Evolutionary conservation across 202 grass and related monocot genomes (phyloP).

Genomic region (Setaria italica): DNA sequence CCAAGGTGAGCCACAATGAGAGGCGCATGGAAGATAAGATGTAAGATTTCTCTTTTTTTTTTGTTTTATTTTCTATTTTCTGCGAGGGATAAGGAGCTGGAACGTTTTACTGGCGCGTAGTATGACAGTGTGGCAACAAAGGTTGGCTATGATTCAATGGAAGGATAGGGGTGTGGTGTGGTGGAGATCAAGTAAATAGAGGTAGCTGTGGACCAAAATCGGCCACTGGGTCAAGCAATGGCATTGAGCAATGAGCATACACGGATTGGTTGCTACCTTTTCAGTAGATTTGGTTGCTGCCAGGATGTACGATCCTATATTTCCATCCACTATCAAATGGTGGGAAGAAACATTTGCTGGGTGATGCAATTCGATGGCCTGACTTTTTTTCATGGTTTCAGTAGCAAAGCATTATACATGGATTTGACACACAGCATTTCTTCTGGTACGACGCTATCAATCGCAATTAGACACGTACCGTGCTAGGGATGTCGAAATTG

Average conservation of each 20-base stretch:
- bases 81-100: not conserved
- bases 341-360: not conserved
- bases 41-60: not conserved
- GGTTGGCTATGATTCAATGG: not conserved
- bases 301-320: not conserved
- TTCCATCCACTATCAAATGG: not conserved
- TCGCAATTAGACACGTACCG: not conserved
- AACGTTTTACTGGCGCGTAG: not conserved
- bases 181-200: too few species aligned
- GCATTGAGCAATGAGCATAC: not conserved
- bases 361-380: not conserved
- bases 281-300: not conserved
- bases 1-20: not conserved
- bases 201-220: not conserved
- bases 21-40: not conserved
- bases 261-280: not conserved
- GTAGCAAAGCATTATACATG: not conserved
- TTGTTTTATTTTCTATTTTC: not conserved
- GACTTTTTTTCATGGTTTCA: not conserved
- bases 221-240: not conserved
- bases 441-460: not conserved
- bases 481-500: not conserved
- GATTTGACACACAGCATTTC: not conserved
- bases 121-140: not conserved
- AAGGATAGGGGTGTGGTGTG: too few species aligned